Evolutionary conservation across 2,329 filamentous ascomycete genomes (phyloP), one percentile per base, ranked within the genome.

Genomic region (Zymoseptoria pseudotritici): DNA sequence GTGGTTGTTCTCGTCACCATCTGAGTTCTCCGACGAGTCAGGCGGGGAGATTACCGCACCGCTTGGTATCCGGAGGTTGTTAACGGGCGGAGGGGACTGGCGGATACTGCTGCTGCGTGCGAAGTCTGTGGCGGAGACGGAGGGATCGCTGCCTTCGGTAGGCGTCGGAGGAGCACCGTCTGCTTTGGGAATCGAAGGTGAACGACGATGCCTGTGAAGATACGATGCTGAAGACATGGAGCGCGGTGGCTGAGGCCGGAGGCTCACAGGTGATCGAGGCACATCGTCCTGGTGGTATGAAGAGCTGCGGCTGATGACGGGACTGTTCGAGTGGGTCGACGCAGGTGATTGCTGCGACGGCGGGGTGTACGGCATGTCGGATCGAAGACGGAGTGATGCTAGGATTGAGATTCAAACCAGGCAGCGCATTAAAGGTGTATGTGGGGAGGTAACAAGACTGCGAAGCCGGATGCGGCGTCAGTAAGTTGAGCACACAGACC

Each of bases 1-100:
- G 7, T 59, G 63, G 21, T 61, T 58, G 72, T 74, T 61, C 72
- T 76, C 67, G 67, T 96, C 91, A 72, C 96, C 92, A 74, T 92
- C 91, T 24, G 87, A 92, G 66, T 87, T 89, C 49, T 84, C 83
- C 6, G 83, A 82, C 36, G 92, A 96, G 69, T 97, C 93, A 9
- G 93, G 93, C 42, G 93, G 93, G 0, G 93, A 97, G 61, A 96
- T 89, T 67, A 96, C 85, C 64, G 90, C 91, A 62, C 90, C 91
- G 63, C 85, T 84, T 50, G 91, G 91, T 74, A 96, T 94, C 64
- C 84, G 78, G 61, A 85, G 82, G 76, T 90, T 86, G 64, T 86
- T 90, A 64, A 91, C 76, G 19, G 91, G 90, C n/a, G 90, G 87
- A 17, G 91, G 90, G 54, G 91, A 95, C 74, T 92, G 89, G 68